Evolutionary conservation across 495 filamentous ascomycete genomes (phyloP), one percentile per base, ranked within the genome.

Genomic region (Daldinia vernicosa): DNA sequence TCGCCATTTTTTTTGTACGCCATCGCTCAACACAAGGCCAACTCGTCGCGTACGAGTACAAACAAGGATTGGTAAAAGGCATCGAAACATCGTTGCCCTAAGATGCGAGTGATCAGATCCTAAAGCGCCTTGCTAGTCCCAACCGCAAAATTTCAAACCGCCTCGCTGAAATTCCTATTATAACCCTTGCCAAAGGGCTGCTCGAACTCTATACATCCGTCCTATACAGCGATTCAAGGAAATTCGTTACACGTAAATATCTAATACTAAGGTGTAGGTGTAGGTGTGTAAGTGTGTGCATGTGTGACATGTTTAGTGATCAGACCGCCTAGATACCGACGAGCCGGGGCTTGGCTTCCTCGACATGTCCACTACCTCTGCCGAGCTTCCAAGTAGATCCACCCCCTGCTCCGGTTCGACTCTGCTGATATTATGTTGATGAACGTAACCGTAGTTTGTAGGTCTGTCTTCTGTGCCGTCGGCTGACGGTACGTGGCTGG

Each of bases 371-470:
- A 84, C 83, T 63, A 87, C 80, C 79, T 89, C 87, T 39, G 85
- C 85, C 30, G 84, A 74, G 45, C 77, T 82, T 19, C 80, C 83
- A 12, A 85, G 66, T 30, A 83, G 75, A 51, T 83, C 78, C 40
- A 74, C 63, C 28, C 66, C 43, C 40, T 83, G 79, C 19, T 73
- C 80, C 0, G 84, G 84, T 47, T 89, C 85, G n/a, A 88, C 83
- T 32, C 81, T 80, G 68, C 79, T 87, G 33, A 87, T 84, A 66
- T 84, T 88, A 63, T 92, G 89, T 30, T 92, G 89, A 37, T 90
- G 82, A n/a, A 95, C 92, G 70, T 89, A 90, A 0, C 92, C 92
- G 72, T 90, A 84, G 72, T 85, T 92, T 3, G 90, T 86, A 3
- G 90, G 88, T 32, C 87, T 84, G 40, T 91, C 90, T 9, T 82